These are phyloP conservation scores for Aspergillus olivimuriae DNA, from an alignment of 495 filamentous ascomycete genomes.

Conservation along the genomic window DNA sequence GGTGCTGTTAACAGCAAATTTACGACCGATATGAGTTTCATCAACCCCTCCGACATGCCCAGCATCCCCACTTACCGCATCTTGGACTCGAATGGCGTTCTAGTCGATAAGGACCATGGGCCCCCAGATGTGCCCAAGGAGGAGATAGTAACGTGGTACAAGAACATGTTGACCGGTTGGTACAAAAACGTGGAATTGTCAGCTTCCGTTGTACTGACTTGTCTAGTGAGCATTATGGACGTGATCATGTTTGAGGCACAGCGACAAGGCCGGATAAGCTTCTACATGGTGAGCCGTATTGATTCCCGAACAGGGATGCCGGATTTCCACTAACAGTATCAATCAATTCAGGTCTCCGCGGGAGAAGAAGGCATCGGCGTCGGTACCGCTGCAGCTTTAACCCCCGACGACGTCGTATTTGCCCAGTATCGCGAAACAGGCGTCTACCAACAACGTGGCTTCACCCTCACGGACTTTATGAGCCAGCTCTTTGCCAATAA, in stretches of 20 bases:
- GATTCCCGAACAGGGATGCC: not conserved
- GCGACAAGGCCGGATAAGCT: slow-evolving; percentile 74
- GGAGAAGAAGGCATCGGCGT: slow-evolving; percentile 94
- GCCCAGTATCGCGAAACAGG: slow-evolving; percentile 94
- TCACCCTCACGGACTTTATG: slow-evolving; percentile 85
- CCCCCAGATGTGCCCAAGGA: slow-evolving; percentile 60
- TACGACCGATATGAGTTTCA: slow-evolving; percentile 69
- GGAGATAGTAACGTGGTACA: slow-evolving; percentile 59
- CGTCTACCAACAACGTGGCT: slow-evolving; percentile 84
- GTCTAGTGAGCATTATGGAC: slow-evolving; percentile 80
- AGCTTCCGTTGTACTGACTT: slow-evolving; percentile 8
- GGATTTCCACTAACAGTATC: not conserved
- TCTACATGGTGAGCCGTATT: slow-evolving; percentile 83
- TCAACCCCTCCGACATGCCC: slow-evolving; percentile 55
- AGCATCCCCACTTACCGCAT: slow-evolving; percentile 83
- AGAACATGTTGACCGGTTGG: slow-evolving; percentile 59
- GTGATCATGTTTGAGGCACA: slow-evolving; percentile 89
- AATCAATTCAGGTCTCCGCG: slow-evolving; percentile 57
- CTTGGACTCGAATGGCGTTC: slow-evolving; percentile 72
- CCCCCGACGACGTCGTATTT: slow-evolving; percentile 82
- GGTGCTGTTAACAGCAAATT: slow-evolving; percentile 95
- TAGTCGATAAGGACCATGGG: slow-evolving; percentile 62
- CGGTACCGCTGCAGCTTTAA: slow-evolving; percentile 74
- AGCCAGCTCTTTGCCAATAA: slow-evolving; percentile 87
- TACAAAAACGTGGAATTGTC: not conserved